Percentiles rank a stretch among this genome's conserved stretches.
Conservation (phyloP, 805 yeast species). For the Pichia scutulata region DNA sequence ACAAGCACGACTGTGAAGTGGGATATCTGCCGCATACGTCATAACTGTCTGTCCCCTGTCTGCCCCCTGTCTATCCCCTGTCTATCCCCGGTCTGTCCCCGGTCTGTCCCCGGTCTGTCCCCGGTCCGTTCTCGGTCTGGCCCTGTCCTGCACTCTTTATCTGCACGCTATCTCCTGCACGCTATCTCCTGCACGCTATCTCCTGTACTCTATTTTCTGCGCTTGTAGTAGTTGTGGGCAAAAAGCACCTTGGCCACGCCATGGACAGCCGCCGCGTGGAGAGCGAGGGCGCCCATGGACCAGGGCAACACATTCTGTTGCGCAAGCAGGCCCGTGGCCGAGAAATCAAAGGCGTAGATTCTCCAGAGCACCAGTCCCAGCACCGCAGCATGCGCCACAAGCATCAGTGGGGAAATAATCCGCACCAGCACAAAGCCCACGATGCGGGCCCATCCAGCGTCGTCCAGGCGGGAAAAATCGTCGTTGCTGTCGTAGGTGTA, state of each 20-base stretch:
- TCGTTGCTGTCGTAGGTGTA: conserved; percentile 8
- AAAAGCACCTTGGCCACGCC: neutral
- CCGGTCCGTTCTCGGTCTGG: too few relatives aligned
- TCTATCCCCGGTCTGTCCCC: neutral
- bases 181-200: too few relatives aligned
- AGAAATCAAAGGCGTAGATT: conserved; percentile 13
- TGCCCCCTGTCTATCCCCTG: too few relatives aligned
- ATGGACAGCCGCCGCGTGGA: neutral
- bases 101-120: neutral
- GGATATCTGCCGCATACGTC: neutral
- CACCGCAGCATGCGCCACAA: conserved; percentile 19
- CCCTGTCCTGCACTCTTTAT: too few relatives aligned
- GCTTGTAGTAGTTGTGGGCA: neutral
- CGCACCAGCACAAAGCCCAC: conserved; percentile 24
- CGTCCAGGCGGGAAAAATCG: conserved; percentile 9
- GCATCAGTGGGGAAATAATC: conserved; percentile 20
- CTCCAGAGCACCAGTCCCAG: conserved; percentile 16
- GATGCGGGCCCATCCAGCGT: conserved; percentile 20
- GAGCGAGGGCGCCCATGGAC: conserved; percentile 15
- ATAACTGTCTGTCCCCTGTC: too few relatives aligned
- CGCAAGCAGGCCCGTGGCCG: conserved; percentile 4
- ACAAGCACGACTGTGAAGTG: neutral
- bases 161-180: too few relatives aligned
- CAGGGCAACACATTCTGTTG: conserved; percentile 14
- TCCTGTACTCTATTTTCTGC: neutral